Base-by-base conservation (phyloP, 768 basidiomycete species). In the Tricholoma saponaceum region DNA sequence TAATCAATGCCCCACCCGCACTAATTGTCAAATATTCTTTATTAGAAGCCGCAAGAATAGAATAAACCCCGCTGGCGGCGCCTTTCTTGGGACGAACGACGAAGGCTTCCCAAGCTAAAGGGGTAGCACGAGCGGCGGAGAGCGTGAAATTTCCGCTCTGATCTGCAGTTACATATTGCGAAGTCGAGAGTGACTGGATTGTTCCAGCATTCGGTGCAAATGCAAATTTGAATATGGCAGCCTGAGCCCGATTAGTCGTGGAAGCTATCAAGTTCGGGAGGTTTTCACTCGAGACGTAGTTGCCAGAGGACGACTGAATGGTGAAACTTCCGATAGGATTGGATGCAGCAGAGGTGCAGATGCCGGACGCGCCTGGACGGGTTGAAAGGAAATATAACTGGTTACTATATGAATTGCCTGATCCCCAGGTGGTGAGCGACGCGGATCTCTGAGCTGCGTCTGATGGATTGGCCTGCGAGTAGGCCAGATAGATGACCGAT, bases 331-430 rank as follows among this genome's bases (percentile, higher is more conserved):
- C 72, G 9, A 63, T 52, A 16, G 72, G 72, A 54, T 72, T 72
- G 1, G 62, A 52, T 0, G 62, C 56, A 4, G 54, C 58, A 2
- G 71, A 52, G n/a, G 58, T 63, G 58, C 72, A 73, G 53, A 73
- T 63, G 10, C 69, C 68, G 32, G 60, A 60, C 9, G 69, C 51
- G 22, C 68, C 69, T 37, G 66, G 58, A 37, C 72, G 70, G 41
- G 72, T 74, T 43, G 71, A 63, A 41, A 74, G 56, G 58, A 68
- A 72, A 56, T 74, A 72, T 13, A 70, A 43, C 22, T 70, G 67
- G 53, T 69, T 70, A 47, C 67, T 69, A 54, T 67, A 70, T 2
- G 69, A 67, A 46, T 70, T 74, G 5, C 71, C 72, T 2, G 65
- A 61, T 16, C 72, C 72, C 72, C 72, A 74, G 2, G 55, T 62